These are phyloP conservation scores for Lagenaria siceraria DNA, from an alignment of 306 rosid genomes.

Conservation along the genomic window DNA sequence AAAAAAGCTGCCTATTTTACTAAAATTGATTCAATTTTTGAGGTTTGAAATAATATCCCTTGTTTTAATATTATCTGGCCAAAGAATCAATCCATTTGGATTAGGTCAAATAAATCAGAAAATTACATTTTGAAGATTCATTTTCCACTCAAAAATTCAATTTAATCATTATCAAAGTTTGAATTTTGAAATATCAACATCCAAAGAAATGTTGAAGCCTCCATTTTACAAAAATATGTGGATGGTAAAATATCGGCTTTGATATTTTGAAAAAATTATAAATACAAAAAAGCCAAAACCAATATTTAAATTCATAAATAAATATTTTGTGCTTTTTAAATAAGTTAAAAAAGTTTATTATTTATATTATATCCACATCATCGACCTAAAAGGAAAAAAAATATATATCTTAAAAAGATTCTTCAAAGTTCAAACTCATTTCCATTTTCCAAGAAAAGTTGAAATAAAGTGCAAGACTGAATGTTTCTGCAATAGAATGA, in stretches of 20 bases:
- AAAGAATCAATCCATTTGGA: background rate
- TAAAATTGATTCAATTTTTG: background rate
- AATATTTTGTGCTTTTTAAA: no score
- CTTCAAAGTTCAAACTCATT: background rate
- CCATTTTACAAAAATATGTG: no score
- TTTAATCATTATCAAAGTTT: background rate
- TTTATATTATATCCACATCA: no score
- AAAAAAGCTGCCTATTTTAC: background rate
- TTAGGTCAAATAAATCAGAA: background rate
- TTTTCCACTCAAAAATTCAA: background rate
- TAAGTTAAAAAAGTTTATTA: no score
- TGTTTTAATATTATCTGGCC: no score
- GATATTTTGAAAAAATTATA: background rate
- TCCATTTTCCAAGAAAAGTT: background rate
- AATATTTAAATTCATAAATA: no score
- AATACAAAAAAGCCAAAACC: no score
- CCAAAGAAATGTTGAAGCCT: no score
- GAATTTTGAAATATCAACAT: no score
- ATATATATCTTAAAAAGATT: background rate
- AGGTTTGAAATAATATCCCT: background rate
- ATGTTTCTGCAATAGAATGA: background rate
- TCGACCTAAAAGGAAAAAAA: no score
- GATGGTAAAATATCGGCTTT: no score
- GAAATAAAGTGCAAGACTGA: background rate
- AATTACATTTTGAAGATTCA: background rate